Conservation (phyloP, 192 early-diverging fungal genomes). For the Coemansia sp. region DNA sequence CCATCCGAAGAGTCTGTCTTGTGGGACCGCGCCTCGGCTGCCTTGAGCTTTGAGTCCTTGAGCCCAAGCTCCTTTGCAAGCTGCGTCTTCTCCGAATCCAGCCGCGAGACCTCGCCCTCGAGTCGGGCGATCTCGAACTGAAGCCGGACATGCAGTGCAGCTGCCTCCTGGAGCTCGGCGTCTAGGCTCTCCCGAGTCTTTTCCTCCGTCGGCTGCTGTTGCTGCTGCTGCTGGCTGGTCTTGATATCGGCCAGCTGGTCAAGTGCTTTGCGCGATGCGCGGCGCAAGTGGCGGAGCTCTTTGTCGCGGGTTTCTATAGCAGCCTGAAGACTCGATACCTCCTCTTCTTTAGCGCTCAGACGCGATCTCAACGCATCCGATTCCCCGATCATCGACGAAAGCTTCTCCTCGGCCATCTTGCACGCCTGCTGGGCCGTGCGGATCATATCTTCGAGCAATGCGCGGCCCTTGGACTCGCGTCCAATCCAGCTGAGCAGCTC, state of each 20-base stretch:
- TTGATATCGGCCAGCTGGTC: conserved; percentile 51
- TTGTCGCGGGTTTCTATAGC: conserved; percentile 45
- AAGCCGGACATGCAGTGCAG: conserved; percentile 41
- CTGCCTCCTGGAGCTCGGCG: conserved; percentile 47
- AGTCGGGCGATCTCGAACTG: conserved; percentile 52
- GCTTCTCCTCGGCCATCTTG: conserved; percentile 45
- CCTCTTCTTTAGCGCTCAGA: conserved; percentile 25
- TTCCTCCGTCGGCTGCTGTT: conserved; percentile 5
- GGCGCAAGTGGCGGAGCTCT: conserved; percentile 47
- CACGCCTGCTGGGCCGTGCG: conserved; percentile 53
- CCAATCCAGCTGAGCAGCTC: conserved; percentile 54
- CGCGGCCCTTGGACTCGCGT: conserved; percentile 54
- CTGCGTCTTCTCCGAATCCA: conserved; percentile 40
- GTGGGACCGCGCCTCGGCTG: conserved; percentile 24
- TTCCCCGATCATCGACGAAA: conserved; percentile 31
- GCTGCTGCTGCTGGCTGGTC: conserved; percentile 12
- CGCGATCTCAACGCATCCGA: conserved; percentile 13
- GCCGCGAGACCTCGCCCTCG: conserved; percentile 50
- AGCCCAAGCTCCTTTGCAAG: conserved; percentile 33
- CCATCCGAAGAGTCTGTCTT: conserved; percentile 22
- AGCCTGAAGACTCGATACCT: conserved; percentile 22
- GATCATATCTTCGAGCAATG: conserved; percentile 53
- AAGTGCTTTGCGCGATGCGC: conserved; percentile 50
- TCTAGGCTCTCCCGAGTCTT: conserved; percentile 13
- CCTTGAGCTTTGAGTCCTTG: conserved; percentile 29